These are phyloP conservation scores for Musa acuminata DNA, from an alignment of 176 grass and related monocot genomes.

Conservation along the genomic window DNA sequence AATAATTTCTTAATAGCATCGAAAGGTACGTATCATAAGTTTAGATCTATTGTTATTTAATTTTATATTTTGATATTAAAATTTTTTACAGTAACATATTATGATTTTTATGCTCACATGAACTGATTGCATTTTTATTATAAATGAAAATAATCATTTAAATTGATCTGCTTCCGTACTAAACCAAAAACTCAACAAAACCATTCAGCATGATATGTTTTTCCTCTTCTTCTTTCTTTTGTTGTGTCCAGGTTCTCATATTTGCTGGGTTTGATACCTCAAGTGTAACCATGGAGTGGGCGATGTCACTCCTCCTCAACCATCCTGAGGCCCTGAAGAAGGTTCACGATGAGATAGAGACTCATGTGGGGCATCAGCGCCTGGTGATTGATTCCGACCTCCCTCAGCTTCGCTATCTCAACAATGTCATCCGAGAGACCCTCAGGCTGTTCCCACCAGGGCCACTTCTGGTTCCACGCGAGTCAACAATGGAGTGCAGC, in stretches of 20 bases:
- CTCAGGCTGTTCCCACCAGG: conserved; percentile 29
- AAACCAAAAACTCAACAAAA: no score
- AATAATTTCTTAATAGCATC: no score
- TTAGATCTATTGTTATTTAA: no score
- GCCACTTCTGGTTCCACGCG: conserved; percentile 33
- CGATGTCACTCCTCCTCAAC: conserved; percentile 53
- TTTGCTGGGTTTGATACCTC: conserved; percentile 30
- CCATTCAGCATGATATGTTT: no score
- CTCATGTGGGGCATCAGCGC: conserved; percentile 9
- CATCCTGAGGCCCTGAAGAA: conserved; percentile 22
- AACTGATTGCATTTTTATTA: no score
- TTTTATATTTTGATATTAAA: no score
- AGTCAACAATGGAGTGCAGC: conserved; percentile 25
- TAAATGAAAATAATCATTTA: no score
- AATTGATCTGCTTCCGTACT: no score
- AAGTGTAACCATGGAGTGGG: conserved; percentile 33
- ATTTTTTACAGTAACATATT: no score
- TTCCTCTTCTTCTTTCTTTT: no score
- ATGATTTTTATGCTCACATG: no score
- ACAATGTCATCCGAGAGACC: conserved; percentile 44
- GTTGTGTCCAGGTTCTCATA: conserved; percentile 18
- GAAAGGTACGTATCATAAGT: no score
- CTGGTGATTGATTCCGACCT: conserved; percentile 27
- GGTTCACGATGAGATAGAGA: conserved; percentile 22
- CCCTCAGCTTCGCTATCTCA: conserved; percentile 29